A percentile compares a stretch with the other conserved stretches of the same genome.
Conservation (phyloP, 768 basidiomycete species). For the Rhizopogon vesiculosus region DNA sequence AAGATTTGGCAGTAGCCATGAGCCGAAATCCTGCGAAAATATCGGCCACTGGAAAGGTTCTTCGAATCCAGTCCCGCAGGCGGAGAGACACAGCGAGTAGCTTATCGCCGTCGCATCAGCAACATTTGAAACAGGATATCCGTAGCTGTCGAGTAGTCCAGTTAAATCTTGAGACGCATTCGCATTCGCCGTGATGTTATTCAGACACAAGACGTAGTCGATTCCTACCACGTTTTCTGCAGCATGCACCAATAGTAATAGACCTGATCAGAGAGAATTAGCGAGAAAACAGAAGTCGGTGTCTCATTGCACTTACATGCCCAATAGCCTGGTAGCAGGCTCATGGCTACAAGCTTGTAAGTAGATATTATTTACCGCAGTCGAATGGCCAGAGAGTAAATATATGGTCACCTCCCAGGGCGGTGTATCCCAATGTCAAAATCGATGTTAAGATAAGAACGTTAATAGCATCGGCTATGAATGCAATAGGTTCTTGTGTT, state of each 20-base stretch:
- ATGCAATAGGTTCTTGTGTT: too few relatives aligned
- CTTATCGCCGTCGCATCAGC: slow-evolving; percentile 8
- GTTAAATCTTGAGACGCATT: neutral
- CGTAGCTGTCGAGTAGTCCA: neutral
- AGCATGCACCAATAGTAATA: too few relatives aligned
- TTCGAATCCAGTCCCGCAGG: slow-evolving; percentile 8
- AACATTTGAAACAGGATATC: neutral
- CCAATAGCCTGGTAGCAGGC: neutral
- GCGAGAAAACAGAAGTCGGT: neutral
- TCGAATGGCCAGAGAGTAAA: too few relatives aligned
- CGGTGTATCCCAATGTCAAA: too few relatives aligned
- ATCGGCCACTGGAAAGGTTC: slow-evolving; percentile 11
- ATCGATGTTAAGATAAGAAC: too few relatives aligned
- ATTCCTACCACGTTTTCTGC: neutral
- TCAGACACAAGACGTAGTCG: slow-evolving; percentile 8
- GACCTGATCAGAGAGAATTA: too few relatives aligned
- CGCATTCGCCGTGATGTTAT: neutral
- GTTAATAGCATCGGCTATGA: too few relatives aligned
- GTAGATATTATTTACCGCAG: too few relatives aligned
- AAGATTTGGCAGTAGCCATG: too few relatives aligned
- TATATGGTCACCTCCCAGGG: too few relatives aligned
- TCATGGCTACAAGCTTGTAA: neutral
- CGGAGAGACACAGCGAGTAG: neutral
- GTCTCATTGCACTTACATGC: neutral
- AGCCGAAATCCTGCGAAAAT: slow-evolving; percentile 21